Evolutionary conservation across 495 filamentous ascomycete species (phyloP).

Genomic region (Neurospora sp.): DNA sequence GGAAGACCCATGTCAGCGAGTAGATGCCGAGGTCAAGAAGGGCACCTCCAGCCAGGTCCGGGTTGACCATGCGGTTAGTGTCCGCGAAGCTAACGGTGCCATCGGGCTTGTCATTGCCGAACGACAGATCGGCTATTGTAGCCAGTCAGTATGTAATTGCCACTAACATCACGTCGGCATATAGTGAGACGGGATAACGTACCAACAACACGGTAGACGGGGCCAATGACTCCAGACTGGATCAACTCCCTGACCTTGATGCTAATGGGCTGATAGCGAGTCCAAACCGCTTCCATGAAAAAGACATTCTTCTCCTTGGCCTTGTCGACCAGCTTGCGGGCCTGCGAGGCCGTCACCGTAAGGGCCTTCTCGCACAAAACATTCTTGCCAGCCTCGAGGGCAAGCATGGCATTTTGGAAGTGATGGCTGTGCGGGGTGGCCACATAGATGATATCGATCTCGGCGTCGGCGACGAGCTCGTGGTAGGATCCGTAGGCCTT

Average conservation of each 20-base stretch:
- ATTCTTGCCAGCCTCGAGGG: slow-evolving; percentile 72
- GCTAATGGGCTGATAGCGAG: slow-evolving; percentile 76
- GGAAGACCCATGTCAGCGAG: slow-evolving; percentile 87
- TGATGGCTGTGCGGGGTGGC: slow-evolving; percentile 94
- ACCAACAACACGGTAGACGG: slow-evolving; percentile 63
- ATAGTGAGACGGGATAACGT: slow-evolving; percentile 7
- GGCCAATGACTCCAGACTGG: slow-evolving; percentile 58
- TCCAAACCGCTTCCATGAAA: slow-evolving; percentile 97
- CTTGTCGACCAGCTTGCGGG: slow-evolving; percentile 61
- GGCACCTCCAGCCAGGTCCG: slow-evolving; percentile 75
- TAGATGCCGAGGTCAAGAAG: slow-evolving; percentile 88
- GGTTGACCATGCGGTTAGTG: slow-evolving; percentile 74
- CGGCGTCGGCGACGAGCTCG: slow-evolving; percentile 62
- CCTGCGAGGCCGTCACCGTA: slow-evolving; percentile 78
- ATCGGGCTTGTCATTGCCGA: slow-evolving; percentile 29
- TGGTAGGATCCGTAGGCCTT: slow-evolving; percentile 74
- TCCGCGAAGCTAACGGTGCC: slow-evolving; percentile 37
- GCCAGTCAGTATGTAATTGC: background rate
- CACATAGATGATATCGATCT: slow-evolving; percentile 84
- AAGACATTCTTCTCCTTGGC: slow-evolving; percentile 77
- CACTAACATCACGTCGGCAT: background rate
- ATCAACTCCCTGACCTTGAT: slow-evolving; percentile 67
- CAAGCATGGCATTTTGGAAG: slow-evolving; percentile 82
- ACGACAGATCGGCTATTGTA: slow-evolving; percentile 47
- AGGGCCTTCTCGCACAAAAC: slow-evolving; percentile 92